These are phyloP conservation scores for Penicillium sp. DNA, from an alignment of 2,329 filamentous ascomycete genomes.

Conservation along the genomic window DNA sequence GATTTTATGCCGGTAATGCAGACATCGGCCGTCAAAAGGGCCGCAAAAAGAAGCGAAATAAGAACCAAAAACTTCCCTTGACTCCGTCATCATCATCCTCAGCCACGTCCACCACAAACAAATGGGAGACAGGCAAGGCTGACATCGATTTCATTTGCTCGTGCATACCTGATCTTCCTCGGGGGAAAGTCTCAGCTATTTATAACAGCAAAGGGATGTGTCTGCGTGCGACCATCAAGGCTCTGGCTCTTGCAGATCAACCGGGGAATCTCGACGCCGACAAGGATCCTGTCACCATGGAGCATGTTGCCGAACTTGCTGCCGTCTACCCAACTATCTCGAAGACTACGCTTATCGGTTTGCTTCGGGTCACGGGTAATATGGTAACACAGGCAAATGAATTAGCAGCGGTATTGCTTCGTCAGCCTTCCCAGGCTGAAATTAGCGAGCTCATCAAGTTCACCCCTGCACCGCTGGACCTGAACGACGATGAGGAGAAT, in stretches of 20 bases:
- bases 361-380: conserved; percentile 62
- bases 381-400: conserved; percentile 63
- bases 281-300: conserved; percentile 49
- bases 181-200: conserved; percentile 56
- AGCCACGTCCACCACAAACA: conserved; percentile 46
- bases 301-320: conserved; percentile 58
- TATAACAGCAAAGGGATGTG: conserved; percentile 65
- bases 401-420: conserved; percentile 59
- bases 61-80: conserved; percentile 28
- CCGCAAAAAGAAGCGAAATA: conserved; percentile 43
- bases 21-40: conserved; percentile 45
- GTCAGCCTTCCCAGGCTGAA: conserved; percentile 35
- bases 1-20: conserved; percentile 66
- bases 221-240: conserved; percentile 58
- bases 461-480: conserved; percentile 31
- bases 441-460: conserved; percentile 51
- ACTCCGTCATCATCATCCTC: conserved; percentile 20
- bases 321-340: conserved; percentile 60
- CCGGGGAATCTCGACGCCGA: conserved; percentile 41
- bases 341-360: conserved; percentile 52
- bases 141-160: conserved; percentile 66
- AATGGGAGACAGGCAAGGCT: conserved; percentile 61
- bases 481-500: conserved; percentile 28
- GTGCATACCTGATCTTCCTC: conserved; percentile 52
- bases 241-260: conserved; percentile 55